A percentile compares a stretch with the other conserved stretches of the same genome.
These are phyloP conservation scores for Keithomyces neogunnii DNA, from an alignment of 2,329 filamentous ascomycete genomes.

Conservation along the genomic window DNA sequence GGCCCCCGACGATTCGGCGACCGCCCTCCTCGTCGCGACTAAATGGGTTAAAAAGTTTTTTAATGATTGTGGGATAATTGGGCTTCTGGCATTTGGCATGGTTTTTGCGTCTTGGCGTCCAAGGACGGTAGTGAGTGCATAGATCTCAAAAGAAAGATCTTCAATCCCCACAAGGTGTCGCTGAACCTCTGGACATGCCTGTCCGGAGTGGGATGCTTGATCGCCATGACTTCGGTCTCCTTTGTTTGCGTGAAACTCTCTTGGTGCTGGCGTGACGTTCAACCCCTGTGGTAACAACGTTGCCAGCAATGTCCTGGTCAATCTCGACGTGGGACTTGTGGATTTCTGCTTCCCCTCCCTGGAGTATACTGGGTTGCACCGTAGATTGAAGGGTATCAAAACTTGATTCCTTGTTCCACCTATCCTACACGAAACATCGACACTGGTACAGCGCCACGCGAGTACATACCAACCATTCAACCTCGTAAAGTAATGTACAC, in stretches of 20 bases:
- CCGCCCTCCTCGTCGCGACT: slow-evolving; percentile 34
- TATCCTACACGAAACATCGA: neutral
- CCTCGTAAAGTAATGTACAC: neutral
- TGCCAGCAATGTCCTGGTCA: neutral
- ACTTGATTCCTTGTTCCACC: neutral
- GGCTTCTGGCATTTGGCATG: slow-evolving; percentile 35
- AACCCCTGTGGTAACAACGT: slow-evolving; percentile 8
- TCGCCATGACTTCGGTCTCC: slow-evolving; percentile 51
- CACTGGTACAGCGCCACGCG: neutral
- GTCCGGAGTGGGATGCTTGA: slow-evolving; percentile 74
- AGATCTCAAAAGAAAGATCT: slow-evolving; percentile 53
- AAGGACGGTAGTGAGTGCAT: slow-evolving; percentile 47
- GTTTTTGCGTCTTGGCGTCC: slow-evolving; percentile 44
- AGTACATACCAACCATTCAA: neutral
- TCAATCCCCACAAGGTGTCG: slow-evolving; percentile 73
- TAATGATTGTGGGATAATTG: slow-evolving; percentile 23
- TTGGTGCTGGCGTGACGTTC: neutral
- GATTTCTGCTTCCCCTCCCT: no score
- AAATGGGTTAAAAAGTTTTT: slow-evolving; percentile 9
- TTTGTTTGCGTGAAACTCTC: neutral
- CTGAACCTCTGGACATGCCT: slow-evolving; percentile 54
- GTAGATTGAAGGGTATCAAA: neutral
- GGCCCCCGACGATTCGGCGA: slow-evolving; percentile 67
- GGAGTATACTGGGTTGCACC: no score
- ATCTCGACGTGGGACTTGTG: no score